A percentile compares a stretch with the other conserved stretches of the same genome.
Evolutionary conservation across 2,329 filamentous ascomycete species (phyloP).

Genomic region (Ceratocystis papillata): DNA sequence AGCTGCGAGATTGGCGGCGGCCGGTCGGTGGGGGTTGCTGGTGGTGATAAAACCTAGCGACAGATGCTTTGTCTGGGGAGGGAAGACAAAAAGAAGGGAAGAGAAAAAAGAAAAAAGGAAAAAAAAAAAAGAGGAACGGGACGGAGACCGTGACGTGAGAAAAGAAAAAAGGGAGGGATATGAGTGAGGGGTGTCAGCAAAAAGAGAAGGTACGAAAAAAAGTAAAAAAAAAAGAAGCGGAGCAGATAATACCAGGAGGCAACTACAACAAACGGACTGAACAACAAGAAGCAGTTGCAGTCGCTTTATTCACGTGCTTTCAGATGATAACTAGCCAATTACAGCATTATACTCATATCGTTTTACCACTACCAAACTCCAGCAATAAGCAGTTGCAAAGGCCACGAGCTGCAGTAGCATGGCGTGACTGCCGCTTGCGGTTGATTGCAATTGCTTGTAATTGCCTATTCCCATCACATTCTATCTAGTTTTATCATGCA

Average conservation of each 20-base stretch:
- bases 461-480: neutral
- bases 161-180: constrained; percentile 7
- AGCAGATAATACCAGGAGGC: constrained; percentile 11
- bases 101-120: constrained; percentile 17
- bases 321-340: neutral
- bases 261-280: constrained; percentile 4
- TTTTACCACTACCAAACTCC: neutral
- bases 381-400: neutral
- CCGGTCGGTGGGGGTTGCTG: constrained; percentile 27
- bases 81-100: constrained; percentile 25
- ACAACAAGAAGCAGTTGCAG: neutral
- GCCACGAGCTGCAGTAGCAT: neutral
- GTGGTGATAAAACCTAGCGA: constrained; percentile 30
- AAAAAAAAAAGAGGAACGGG: constrained; percentile 10
- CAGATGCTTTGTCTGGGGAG: constrained; percentile 25
- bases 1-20: constrained; percentile 5
- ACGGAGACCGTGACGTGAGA: neutral
- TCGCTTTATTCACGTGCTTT: neutral
- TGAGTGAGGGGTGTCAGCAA: neutral
- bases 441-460: neutral
- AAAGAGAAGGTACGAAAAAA: constrained; percentile 4
- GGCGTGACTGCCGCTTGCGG: neutral
- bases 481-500: neutral
- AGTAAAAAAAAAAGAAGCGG: constrained; percentile 3
- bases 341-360: neutral